phyloP scores from a whole-genome alignment of 345 rosid genomes.

The Aquilaria sinensis region DNA sequence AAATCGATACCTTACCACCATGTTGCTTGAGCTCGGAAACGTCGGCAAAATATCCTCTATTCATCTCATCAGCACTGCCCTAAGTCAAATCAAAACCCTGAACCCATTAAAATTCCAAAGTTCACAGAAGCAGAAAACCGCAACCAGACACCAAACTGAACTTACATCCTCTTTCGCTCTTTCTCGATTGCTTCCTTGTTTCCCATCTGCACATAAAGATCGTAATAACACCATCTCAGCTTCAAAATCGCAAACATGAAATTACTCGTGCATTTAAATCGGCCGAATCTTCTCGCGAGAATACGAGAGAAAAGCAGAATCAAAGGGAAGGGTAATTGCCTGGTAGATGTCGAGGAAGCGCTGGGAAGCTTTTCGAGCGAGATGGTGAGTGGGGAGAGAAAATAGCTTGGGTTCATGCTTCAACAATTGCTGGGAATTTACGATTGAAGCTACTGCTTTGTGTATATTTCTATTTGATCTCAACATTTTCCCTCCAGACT shows the following conservation, averaged over 20 bases:
- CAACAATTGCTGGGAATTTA: conserved; percentile 10
- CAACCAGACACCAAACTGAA: conserved; percentile 9
- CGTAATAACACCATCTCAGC: conserved; percentile 1
- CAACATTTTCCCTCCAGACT: conserved; percentile 33
- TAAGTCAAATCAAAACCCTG: conserved; percentile 32
- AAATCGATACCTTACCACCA: conserved; percentile 79
- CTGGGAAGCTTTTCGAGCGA: conserved; percentile 37
- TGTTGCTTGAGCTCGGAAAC: conserved; percentile 61
- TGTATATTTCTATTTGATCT: conserved; percentile 34
- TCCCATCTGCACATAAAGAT: conserved; percentile 38
- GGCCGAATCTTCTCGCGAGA: not conserved
- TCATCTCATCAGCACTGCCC: conserved; percentile 99
- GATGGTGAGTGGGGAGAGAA: conserved; percentile 29
- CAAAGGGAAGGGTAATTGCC: conserved; percentile 19
- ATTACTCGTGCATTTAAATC: not conserved
- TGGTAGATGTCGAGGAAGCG: conserved; percentile 74
- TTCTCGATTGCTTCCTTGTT: conserved; percentile 68
- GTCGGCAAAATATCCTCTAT: conserved; percentile 80
- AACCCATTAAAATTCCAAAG: conserved; percentile 14
- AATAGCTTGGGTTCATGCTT: conserved; percentile 19
- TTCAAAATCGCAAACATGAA: not conserved
- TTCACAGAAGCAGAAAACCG: not conserved
- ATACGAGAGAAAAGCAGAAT: not conserved
- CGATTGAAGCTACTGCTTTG: conserved; percentile 25
- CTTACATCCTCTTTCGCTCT: conserved; percentile 90